These are phyloP conservation scores for Ziziphus jujuba DNA, from an alignment of 306 rosid genomes.

Conservation along the genomic window DNA sequence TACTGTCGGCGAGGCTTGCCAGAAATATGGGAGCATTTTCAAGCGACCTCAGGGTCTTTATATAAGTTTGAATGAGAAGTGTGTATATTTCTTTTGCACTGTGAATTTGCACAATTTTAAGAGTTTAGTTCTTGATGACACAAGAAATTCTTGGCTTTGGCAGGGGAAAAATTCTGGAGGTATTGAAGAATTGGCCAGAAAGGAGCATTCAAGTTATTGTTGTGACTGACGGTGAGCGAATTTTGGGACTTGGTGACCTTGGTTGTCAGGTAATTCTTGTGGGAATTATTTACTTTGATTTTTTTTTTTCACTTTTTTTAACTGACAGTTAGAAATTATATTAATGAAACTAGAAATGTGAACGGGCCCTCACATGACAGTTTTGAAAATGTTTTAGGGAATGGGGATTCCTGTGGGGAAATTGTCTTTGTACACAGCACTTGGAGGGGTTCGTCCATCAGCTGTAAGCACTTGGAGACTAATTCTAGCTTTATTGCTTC, in stretches of 20 bases:
- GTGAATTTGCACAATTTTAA: slow-evolving; percentile 8
- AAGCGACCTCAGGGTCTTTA: slow-evolving; percentile 97
- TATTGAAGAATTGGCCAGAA: slow-evolving; percentile 94
- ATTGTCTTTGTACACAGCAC: slow-evolving; percentile 80
- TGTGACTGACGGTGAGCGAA: slow-evolving; percentile 94
- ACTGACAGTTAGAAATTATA: background rate
- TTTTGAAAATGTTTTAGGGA: slow-evolving; percentile 62
- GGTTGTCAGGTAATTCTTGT: slow-evolving; percentile 82
- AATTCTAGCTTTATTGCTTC: background rate
- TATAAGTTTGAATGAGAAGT: slow-evolving; percentile 97
- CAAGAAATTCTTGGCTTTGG: slow-evolving; percentile 18
- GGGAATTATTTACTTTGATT: slow-evolving; percentile 12
- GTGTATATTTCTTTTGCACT: slow-evolving; percentile 11
- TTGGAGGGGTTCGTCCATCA: slow-evolving; percentile 98
- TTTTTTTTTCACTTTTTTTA: background rate
- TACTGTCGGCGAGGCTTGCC: slow-evolving; percentile 94
- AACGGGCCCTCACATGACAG: slow-evolving; percentile 21
- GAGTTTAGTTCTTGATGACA: slow-evolving; percentile 3
- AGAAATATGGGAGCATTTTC: slow-evolving; percentile 94
- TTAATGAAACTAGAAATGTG: slow-evolving; percentile 3
- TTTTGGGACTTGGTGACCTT: slow-evolving; percentile 96
- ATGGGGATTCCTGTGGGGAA: slow-evolving; percentile 99
- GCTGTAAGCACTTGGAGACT: slow-evolving; percentile 51
- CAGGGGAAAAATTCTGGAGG: slow-evolving; percentile 93
- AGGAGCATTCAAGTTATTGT: slow-evolving; percentile 82